These are phyloP conservation scores for Penicillium vulpinum DNA, from an alignment of 2,329 filamentous ascomycete genomes.

Conservation along the genomic window DNA sequence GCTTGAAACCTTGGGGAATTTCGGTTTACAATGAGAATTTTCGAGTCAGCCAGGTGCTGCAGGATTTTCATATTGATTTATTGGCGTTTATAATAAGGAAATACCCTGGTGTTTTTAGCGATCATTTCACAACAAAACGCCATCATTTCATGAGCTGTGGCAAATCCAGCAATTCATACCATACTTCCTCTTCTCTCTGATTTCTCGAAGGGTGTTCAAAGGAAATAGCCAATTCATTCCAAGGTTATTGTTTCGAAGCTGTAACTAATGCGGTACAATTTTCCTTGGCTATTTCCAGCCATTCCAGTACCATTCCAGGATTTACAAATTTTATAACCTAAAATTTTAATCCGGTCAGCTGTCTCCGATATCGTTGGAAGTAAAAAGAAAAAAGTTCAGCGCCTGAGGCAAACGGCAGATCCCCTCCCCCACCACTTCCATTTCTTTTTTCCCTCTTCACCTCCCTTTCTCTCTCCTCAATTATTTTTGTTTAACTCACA, in stretches of 20 bases:
- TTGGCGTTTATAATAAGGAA: conserved; percentile 8
- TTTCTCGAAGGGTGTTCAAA: not conserved
- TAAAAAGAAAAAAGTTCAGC: not conserved
- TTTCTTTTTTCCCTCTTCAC: conserved; percentile 16
- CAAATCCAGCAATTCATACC: not conserved
- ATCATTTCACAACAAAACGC: not conserved
- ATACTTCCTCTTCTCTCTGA: not conserved
- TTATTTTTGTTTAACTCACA: conserved; percentile 7
- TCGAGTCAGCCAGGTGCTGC: not conserved
- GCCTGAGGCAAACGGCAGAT: conserved; percentile 24
- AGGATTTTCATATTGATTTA: not conserved
- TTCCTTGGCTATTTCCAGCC: too few species aligned
- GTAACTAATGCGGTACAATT: too few species aligned
- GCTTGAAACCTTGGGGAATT: not conserved
- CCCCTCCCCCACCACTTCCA: conserved; percentile 24
- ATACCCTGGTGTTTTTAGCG: conserved; percentile 11
- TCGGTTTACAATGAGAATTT: not conserved
- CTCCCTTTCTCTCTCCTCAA: conserved; percentile 7
- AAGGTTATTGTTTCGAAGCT: too few species aligned
- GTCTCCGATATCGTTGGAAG: conserved; percentile 14
- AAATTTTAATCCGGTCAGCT: conserved; percentile 1
- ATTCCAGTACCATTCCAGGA: too few species aligned
- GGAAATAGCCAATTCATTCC: not conserved
- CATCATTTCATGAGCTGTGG: not conserved
- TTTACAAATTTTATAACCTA: conserved; percentile 6